Percentiles rank a stretch among this genome's conserved stretches.
These are phyloP conservation scores for Salmacisia buchloeana DNA, from an alignment of 1,284 basidiomycete species.

Conservation along the genomic window DNA sequence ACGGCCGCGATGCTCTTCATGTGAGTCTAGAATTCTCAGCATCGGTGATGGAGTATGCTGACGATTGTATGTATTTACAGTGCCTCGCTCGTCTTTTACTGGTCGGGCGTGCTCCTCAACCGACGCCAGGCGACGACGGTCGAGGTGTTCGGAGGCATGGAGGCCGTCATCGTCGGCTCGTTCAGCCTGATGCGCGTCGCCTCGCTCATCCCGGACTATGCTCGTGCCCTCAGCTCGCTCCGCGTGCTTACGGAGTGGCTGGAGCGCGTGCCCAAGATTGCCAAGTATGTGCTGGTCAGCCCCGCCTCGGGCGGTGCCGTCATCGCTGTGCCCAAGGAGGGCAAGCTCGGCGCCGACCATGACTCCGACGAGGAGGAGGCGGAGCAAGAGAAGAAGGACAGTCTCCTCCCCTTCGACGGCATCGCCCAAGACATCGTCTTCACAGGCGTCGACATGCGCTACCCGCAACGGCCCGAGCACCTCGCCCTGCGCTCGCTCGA, in stretches of 20 bases:
- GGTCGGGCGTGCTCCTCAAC: conserved; percentile 46
- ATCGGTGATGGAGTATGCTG: no score
- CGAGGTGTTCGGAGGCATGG: conserved; percentile 46
- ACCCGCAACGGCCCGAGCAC: conserved; percentile 41
- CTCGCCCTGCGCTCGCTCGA: conserved; percentile 36
- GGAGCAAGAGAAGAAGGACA: no score
- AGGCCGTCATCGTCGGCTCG: conserved; percentile 51
- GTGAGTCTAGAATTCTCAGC: no score
- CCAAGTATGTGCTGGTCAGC: conserved; percentile 1
- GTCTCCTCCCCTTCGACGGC: background rate
- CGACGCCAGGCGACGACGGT: conserved; percentile 29
- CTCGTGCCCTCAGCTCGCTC: conserved; percentile 35
- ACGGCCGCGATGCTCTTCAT: conserved; percentile 50
- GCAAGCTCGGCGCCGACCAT: background rate
- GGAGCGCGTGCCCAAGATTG: conserved; percentile 28
- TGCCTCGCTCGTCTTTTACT: conserved; percentile 51
- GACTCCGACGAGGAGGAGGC: background rate
- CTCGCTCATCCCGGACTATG: conserved; percentile 39
- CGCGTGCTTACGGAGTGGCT: conserved; percentile 35
- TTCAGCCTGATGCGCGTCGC: conserved; percentile 44
- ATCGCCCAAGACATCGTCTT: conserved; percentile 32
- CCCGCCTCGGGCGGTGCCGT: background rate
- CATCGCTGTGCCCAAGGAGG: background rate
- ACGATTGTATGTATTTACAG: no score
- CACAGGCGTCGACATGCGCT: conserved; percentile 40